These are phyloP conservation scores for Brasilioporus rufonigricans DNA, from an alignment of 768 basidiomycete species.

Conservation along the genomic window DNA sequence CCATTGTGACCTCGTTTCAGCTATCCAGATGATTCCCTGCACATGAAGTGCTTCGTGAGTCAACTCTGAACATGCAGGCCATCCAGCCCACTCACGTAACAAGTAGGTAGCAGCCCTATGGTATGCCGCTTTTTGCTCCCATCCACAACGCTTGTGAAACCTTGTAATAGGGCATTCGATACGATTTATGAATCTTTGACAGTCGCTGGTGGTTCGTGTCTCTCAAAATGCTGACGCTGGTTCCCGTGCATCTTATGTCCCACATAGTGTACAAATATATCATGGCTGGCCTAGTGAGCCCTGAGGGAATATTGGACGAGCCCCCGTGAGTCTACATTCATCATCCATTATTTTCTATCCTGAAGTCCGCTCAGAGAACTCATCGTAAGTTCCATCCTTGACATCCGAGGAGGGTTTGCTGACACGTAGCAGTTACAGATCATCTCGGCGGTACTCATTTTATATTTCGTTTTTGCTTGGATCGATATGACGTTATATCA, in stretches of 20 bases:
- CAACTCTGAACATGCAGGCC: too few relatives aligned
- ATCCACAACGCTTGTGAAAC: not conserved
- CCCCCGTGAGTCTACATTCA: not conserved
- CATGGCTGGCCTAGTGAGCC: not conserved
- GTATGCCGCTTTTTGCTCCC: not conserved
- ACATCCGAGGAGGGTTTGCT: not conserved
- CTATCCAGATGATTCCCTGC: too few relatives aligned
- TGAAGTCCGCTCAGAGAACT: constrained; percentile 3
- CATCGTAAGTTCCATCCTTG: not conserved
- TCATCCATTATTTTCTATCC: too few relatives aligned
- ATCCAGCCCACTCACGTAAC: too few relatives aligned
- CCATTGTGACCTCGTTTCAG: too few relatives aligned
- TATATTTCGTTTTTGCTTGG: not conserved
- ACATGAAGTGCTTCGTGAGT: too few relatives aligned
- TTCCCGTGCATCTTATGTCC: not conserved
- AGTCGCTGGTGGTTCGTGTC: constrained; percentile 11
- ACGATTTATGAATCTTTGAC: not conserved
- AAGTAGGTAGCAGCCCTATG: too few relatives aligned
- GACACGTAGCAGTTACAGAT: constrained; percentile 7
- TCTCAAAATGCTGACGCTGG: not conserved
- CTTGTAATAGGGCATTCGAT: not conserved
- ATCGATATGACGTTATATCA: not conserved
- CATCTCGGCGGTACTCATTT: not conserved
- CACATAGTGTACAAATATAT: constrained; percentile 4
- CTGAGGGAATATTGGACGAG: not conserved